Base-by-base conservation (phyloP, 2,329 filamentous ascomycete genomes). In the Colletotrichum paranaense region DNA sequence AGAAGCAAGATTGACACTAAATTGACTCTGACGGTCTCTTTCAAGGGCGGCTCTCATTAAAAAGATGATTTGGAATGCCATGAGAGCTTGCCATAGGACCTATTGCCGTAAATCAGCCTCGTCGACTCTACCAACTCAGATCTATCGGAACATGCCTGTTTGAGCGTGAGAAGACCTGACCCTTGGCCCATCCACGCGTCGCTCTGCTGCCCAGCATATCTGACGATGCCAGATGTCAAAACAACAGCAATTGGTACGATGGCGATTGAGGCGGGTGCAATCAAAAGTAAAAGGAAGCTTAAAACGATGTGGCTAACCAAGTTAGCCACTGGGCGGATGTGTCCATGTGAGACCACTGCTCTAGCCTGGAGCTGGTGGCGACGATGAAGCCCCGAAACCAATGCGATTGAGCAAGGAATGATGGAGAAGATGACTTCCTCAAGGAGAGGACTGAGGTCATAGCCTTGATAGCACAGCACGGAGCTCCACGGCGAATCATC, bases 1-100 rank as follows among this genome's bases (percentile, higher is more conserved):
- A 1, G 65, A 59, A 0, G 52, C 53, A 24, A 42, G 4, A 22
- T 5, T 9, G 6, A 67, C 0, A 16, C 1, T 2, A 0, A n/a
- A 7, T 7, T 57, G 28, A 19, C 24, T 24, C 14, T 16, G n/a
- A 28, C 1, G 16, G 9, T 24, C 26, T 5, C 16, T 53, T 3
- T 12, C 5, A 7, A 38, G 0, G 14, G 30, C 16, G 8, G 14
- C 7, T 5, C 12, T 2, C 5, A 55, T 22, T 14, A 57, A 5
- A 3, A 8, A 14, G 4, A 46, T 12, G 26, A 56, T 7, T 12
- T 71, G 56, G 3, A 62, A 1, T 0, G 24, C 46, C 4, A 22
- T n/a, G 46, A 71, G 63, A 4, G 35, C 56, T 4, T 67, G 46
- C 68, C 68, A 71, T 9, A 62, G n/a, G 4, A 56, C 19, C 68